phyloP scores from a whole-genome alignment of 176 grass and related monocot genomes.

The Carex kokanica region DNA sequence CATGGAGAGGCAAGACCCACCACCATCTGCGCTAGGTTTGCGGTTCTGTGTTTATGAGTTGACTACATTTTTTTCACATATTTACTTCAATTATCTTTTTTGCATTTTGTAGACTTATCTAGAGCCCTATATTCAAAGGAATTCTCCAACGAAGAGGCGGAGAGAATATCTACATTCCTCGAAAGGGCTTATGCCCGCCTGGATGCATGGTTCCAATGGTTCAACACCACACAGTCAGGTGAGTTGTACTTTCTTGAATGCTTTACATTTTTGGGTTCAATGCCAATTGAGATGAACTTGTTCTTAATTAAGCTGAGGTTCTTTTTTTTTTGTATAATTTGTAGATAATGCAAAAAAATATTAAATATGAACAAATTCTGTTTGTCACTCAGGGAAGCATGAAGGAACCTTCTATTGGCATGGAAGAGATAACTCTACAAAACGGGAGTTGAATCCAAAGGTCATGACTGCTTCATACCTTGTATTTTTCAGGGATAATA shows the following conservation, averaged over 20 bases:
- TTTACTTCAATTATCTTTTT: background rate
- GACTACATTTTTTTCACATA: background rate
- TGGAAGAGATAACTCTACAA: conserved; percentile 83
- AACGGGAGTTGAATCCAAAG: conserved; percentile 83
- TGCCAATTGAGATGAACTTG: background rate
- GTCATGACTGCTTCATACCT: conserved; percentile 39
- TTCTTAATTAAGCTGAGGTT: conserved; percentile 26
- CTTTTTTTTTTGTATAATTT: conserved; percentile 4
- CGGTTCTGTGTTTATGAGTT: background rate
- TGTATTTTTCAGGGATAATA: background rate
- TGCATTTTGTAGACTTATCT: conserved; percentile 54
- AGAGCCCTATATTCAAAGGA: conserved; percentile 51
- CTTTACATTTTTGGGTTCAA: background rate
- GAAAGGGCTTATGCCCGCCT: conserved; percentile 70
- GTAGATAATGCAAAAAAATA: background rate
- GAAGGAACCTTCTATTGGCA: conserved; percentile 94
- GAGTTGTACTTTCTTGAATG: conserved; percentile 24
- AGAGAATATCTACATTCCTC: conserved; percentile 78
- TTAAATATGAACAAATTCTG: background rate
- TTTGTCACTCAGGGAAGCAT: conserved; percentile 50
- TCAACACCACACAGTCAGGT: conserved; percentile 85
- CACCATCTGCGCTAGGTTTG: too few species aligned
- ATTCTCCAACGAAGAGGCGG: conserved; percentile 57
- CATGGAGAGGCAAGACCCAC: too few species aligned
- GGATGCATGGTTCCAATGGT: conserved; percentile 96